Evolutionary conservation across 805 yeast species (phyloP).

Genomic region (Pichia rugopelliculosa): DNA sequence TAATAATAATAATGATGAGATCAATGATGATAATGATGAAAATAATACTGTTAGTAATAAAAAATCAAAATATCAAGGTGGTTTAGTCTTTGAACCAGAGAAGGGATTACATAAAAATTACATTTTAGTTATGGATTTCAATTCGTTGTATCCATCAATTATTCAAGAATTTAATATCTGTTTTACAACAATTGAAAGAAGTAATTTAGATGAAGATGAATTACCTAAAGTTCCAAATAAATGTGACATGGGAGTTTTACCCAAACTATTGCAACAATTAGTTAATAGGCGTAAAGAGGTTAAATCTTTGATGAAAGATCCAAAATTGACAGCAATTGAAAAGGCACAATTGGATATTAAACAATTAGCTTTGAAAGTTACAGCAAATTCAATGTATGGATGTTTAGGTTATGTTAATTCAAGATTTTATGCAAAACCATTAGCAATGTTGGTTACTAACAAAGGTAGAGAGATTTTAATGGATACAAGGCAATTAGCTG

Average conservation of each 20-base stretch:
- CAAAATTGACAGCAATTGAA: slow-evolving; percentile 55
- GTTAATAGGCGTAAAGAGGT: slow-evolving; percentile 92
- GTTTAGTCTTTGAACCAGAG: slow-evolving; percentile 94
- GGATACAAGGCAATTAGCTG: slow-evolving; percentile 91
- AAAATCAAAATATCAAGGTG: slow-evolving; percentile 28
- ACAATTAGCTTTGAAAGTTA: slow-evolving; percentile 90
- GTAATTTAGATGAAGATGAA: slow-evolving; percentile 42
- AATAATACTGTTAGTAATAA: slow-evolving; percentile 39
- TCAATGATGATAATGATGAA: slow-evolving; percentile 34
- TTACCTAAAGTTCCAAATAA: slow-evolving; percentile 63
- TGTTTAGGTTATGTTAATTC: slow-evolving; percentile 90
- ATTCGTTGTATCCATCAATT: slow-evolving; percentile 92
- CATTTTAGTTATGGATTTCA: slow-evolving; percentile 94
- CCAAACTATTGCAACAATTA: slow-evolving; percentile 70
- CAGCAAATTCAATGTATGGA: slow-evolving; percentile 99
- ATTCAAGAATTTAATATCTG: slow-evolving; percentile 96
- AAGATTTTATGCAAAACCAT: slow-evolving; percentile 90
- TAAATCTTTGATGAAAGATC: slow-evolving; percentile 73
- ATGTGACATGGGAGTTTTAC: slow-evolving; percentile 73
- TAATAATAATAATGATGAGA: slow-evolving; percentile 16
- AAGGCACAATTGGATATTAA: slow-evolving; percentile 86
- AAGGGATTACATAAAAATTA: slow-evolving; percentile 87
- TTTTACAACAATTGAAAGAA: slow-evolving; percentile 87
- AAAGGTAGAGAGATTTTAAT: slow-evolving; percentile 93
- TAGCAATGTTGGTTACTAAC: slow-evolving; percentile 91